phyloP scores from a whole-genome alignment of 1,139 yeast genomes.

The Arxiozyma telluris region DNA sequence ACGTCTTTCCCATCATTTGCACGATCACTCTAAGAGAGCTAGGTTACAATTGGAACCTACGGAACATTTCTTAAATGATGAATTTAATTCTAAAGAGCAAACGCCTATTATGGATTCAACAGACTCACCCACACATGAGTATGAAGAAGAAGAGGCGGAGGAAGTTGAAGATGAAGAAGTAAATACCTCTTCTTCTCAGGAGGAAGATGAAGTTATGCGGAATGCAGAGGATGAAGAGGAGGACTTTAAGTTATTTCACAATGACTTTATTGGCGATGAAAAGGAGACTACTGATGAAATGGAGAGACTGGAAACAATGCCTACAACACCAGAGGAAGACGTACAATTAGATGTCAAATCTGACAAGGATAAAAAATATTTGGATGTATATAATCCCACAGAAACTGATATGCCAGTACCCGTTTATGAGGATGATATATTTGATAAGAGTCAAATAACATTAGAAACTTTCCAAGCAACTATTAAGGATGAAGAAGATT shows the following conservation, averaged over 20 bases:
- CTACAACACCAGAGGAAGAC: conserved; percentile 7
- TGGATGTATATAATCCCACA: conserved; percentile 19
- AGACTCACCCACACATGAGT: conserved; percentile 8
- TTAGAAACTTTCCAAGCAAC: conserved; percentile 45
- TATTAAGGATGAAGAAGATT: conserved; percentile 70
- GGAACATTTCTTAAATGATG: conserved; percentile 64
- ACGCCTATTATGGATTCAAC: conserved; percentile 11
- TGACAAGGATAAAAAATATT: background rate
- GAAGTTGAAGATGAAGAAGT: conserved; percentile 11
- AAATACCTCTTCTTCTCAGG: background rate
- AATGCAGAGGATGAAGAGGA: background rate
- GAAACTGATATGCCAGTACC: conserved; percentile 21
- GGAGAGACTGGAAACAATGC: conserved; percentile 1
- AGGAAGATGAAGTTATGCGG: conserved; percentile 2
- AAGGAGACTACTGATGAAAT: background rate
- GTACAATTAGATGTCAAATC: background rate
- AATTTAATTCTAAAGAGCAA: conserved; percentile 23
- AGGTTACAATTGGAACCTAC: conserved; percentile 38
- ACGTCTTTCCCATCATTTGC: conserved; percentile 3
- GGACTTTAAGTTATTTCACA: background rate
- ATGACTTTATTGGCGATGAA: conserved; percentile 3
- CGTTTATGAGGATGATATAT: conserved; percentile 22
- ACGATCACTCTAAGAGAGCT: conserved; percentile 6
- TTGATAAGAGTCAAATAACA: conserved; percentile 29
- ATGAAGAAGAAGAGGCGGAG: conserved; percentile 13